Percentiles rank a stretch among this genome's conserved stretches.
These are phyloP conservation scores for Aquilaria agallochum DNA, from an alignment of 441 rosid species.

Conservation along the genomic window DNA sequence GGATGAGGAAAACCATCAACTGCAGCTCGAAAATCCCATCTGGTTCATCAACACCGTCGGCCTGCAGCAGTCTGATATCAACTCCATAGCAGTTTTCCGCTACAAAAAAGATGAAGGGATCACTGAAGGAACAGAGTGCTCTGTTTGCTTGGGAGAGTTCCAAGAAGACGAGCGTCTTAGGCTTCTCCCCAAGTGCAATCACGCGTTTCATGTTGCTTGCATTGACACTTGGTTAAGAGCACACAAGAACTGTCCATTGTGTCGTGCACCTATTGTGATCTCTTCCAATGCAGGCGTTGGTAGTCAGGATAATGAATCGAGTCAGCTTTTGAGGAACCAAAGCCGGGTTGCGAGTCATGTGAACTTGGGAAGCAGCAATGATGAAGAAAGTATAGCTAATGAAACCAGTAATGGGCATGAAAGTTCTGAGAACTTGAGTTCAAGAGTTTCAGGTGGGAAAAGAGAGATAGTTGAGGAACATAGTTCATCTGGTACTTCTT, in stretches of 20 bases:
- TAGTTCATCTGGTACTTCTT: conserved; percentile 41
- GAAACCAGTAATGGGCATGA: conserved; percentile 19
- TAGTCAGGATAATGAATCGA: conserved; percentile 11
- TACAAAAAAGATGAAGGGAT: conserved; percentile 45
- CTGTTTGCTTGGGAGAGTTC: conserved; percentile 80
- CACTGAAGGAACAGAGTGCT: conserved; percentile 71
- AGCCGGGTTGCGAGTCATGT: conserved; percentile 15
- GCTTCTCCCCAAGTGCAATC: conserved; percentile 73
- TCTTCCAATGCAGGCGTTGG: background rate
- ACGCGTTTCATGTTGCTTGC: conserved; percentile 75
- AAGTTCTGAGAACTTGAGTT: conserved; percentile 7
- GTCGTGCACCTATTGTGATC: conserved; percentile 56
- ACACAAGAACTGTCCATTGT: conserved; percentile 78
- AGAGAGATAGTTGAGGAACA: conserved; percentile 8
- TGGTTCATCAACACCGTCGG: conserved; percentile 69
- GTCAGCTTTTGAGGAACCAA: conserved; percentile 20
- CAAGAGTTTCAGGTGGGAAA: background rate
- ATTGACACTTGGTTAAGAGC: conserved; percentile 81
- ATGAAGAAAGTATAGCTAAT: conserved; percentile 15
- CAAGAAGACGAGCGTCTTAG: conserved; percentile 60
- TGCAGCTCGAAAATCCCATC: conserved; percentile 44
- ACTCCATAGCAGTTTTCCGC: conserved; percentile 48
- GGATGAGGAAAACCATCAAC: conserved; percentile 32
- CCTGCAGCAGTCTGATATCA: conserved; percentile 49
- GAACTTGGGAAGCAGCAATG: background rate